Evolutionary conservation across 2,329 filamentous ascomycete species (phyloP).

Genomic region (Neophaeococcomyces mojaviensis): DNA sequence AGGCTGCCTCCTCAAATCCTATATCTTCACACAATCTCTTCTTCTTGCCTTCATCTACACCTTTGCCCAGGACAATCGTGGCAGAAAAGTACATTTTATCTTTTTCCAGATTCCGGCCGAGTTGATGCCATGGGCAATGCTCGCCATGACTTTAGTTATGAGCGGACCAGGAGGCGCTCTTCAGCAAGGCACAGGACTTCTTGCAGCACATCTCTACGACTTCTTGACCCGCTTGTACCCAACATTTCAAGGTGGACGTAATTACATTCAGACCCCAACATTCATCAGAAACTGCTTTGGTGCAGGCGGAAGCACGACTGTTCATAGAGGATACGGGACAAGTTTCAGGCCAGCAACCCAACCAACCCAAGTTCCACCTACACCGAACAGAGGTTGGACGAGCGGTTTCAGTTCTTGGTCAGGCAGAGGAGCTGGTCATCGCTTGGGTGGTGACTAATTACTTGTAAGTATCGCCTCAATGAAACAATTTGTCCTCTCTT

Average conservation of each 20-base stretch:
- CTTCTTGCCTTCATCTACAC: constrained; percentile 78
- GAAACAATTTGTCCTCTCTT: background rate
- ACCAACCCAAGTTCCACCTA: background rate
- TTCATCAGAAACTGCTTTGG: constrained; percentile 63
- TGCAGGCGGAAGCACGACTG: constrained; percentile 34
- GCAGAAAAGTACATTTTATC: constrained; percentile 67
- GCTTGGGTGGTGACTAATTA: constrained; percentile 28
- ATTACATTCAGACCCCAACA: constrained; percentile 65
- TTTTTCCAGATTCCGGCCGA: constrained; percentile 78
- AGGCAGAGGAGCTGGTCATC: constrained; percentile 11
- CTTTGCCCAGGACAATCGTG: constrained; percentile 75
- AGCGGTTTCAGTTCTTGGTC: constrained; percentile 12
- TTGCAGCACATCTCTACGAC: constrained; percentile 84
- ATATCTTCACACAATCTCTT: constrained; percentile 49
- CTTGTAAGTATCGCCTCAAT: constrained; percentile 26
- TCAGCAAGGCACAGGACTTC: constrained; percentile 65
- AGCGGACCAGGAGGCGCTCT: constrained; percentile 51
- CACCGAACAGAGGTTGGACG: constrained; percentile 19
- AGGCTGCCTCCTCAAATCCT: constrained; percentile 29
- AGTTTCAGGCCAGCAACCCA: constrained; percentile 11
- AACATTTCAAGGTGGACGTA: constrained; percentile 74
- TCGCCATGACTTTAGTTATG: constrained; percentile 65
- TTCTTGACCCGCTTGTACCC: constrained; percentile 86
- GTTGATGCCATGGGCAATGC: constrained; percentile 71
- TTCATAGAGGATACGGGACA: constrained; percentile 54